Conservation (phyloP, 306 rosid genomes). For the Canavalia gladiata region DNA sequence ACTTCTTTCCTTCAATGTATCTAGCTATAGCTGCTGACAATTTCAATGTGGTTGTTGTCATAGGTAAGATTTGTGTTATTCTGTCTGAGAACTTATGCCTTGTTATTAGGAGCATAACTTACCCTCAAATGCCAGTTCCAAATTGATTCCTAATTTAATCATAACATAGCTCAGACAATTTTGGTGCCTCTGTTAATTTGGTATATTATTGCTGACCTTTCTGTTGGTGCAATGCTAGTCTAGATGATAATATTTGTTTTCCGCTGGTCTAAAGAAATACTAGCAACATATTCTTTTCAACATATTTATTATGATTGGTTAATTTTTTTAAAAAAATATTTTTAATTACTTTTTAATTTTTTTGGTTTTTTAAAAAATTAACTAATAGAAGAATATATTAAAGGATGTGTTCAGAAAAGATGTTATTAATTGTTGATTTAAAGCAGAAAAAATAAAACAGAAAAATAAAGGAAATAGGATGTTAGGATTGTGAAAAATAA, state of each 20-base stretch:
- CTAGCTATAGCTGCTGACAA: neutral
- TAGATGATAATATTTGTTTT: neutral
- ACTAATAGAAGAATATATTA: too few species aligned
- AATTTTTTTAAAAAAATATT: too few species aligned
- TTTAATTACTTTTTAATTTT: too few species aligned
- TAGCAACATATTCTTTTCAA: too few species aligned
- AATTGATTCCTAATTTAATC: neutral
- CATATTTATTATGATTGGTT: too few species aligned
- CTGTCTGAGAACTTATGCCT: neutral
- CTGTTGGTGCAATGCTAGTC: neutral
- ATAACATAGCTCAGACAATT: slow-evolving; percentile 1
- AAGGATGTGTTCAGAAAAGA: too few species aligned
- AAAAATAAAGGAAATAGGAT: too few species aligned
- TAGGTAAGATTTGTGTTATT: slow-evolving; percentile 32
- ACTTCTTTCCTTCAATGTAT: neutral
- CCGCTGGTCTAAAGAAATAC: neutral
- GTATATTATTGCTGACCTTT: slow-evolving; percentile 22
- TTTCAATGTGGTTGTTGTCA: slow-evolving; percentile 57
- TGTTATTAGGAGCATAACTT: slow-evolving; percentile 9
- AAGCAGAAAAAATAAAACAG: too few species aligned
- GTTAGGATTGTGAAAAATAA: too few species aligned
- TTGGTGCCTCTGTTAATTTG: slow-evolving; percentile 22
- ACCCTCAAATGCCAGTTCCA: neutral
- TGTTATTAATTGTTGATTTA: too few species aligned
- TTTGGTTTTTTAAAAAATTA: too few species aligned